phyloP scores from a whole-genome alignment of 1,139 yeast species.

The Geotrichum klebahnii region DNA sequence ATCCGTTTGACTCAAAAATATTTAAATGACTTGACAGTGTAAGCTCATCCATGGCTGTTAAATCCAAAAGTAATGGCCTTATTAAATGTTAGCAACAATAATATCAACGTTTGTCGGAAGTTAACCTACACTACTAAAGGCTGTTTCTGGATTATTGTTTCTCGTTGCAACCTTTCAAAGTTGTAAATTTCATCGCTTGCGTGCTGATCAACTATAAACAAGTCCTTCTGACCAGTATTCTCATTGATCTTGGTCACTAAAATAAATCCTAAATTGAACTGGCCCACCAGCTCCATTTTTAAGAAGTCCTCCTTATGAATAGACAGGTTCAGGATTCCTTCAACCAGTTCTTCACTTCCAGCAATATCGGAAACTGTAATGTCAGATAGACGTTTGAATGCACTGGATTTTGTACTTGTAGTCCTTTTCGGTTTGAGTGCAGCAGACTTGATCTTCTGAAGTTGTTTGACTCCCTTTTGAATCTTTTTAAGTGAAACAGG shows the following conservation, averaged over 20 bases:
- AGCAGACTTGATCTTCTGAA: constrained; percentile 20
- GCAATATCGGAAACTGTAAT: constrained; percentile 34
- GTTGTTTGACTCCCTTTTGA: constrained; percentile 13
- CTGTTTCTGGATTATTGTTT: constrained; percentile 60
- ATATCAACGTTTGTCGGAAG: not conserved
- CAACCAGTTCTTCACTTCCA: constrained; percentile 50
- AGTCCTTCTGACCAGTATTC: constrained; percentile 41
- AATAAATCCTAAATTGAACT: constrained; percentile 87
- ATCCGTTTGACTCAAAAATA: constrained; percentile 71
- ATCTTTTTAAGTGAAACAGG: constrained; percentile 7
- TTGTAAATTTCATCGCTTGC: constrained; percentile 95
- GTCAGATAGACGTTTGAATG: constrained; percentile 12
- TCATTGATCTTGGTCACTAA: constrained; percentile 50
- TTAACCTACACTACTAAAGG: constrained; percentile 49
- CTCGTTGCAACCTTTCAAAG: constrained; percentile 63
- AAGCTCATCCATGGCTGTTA: constrained; percentile 75
- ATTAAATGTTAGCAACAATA: constrained; percentile 6
- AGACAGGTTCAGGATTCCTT: constrained; percentile 31
- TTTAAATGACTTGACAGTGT: constrained; percentile 56
- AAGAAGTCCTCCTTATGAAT: constrained; percentile 42
- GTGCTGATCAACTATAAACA: constrained; percentile 92
- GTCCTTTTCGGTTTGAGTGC: constrained; percentile 17
- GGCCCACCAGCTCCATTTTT: constrained; percentile 78
- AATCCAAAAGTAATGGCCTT: constrained; percentile 54
- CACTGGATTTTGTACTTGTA: constrained; percentile 24